A percentile compares a stretch with the other conserved stretches of the same genome.
Evolutionary conservation across 345 rosid species (phyloP).

Genomic region (Lenwebbia sp.): DNA sequence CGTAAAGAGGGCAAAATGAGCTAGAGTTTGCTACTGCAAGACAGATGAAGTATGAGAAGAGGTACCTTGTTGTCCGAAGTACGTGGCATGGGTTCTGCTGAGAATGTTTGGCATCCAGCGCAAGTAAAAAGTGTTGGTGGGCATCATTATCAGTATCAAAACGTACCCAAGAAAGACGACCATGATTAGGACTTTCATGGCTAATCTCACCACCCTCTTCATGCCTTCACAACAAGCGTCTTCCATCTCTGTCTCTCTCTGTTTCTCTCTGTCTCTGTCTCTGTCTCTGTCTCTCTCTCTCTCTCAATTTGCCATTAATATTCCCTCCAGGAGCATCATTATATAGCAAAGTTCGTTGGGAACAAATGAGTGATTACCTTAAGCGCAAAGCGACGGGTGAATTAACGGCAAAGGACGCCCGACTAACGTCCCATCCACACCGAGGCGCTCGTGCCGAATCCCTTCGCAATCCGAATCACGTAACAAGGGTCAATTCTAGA

Average conservation of each 20-base stretch:
- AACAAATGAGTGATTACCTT: neutral
- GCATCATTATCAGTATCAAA: constrained; percentile 24
- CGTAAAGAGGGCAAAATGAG: neutral
- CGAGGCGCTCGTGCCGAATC: no score
- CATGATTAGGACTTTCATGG: constrained; percentile 2
- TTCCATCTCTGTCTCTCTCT: neutral
- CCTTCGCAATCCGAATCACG: neutral
- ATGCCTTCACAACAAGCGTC: neutral
- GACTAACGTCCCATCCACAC: no score
- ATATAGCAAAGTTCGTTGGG: neutral
- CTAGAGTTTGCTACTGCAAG: neutral
- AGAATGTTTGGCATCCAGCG: constrained; percentile 21
- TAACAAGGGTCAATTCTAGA: neutral
- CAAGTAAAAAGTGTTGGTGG: constrained; percentile 17
- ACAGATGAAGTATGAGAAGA: neutral
- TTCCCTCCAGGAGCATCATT: neutral
- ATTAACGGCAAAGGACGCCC: no score
- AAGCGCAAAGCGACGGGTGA: neutral
- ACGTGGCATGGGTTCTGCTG: constrained; percentile 11
- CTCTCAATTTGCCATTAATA: neutral
- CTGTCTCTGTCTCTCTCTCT: neutral
- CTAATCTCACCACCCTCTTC: constrained; percentile 1
- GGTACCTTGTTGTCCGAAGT: constrained; percentile 26
- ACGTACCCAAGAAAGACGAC: constrained; percentile 22
- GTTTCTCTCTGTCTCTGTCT: neutral